Percentiles rank a stretch among this genome's conserved stretches.
Conservation (phyloP, 352 stramenopile genomes). For the Pythium brassicae region DNA sequence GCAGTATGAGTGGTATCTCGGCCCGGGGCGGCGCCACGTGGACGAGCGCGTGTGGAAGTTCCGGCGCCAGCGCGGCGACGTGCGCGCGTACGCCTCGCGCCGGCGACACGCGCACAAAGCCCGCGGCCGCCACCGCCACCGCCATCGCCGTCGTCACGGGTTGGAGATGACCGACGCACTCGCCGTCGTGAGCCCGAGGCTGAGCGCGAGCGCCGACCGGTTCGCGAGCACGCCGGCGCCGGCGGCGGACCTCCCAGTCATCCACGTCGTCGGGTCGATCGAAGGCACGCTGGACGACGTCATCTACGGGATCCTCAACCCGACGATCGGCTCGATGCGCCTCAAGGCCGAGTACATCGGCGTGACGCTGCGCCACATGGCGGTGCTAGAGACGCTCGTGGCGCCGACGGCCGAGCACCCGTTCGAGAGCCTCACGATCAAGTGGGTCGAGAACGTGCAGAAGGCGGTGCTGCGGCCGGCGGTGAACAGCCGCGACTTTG, state of each 20-base stretch:
- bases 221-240: conserved; percentile 2
- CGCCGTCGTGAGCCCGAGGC: neutral
- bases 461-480: conserved; percentile 32
- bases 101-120: neutral
- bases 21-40: conserved; percentile 15
- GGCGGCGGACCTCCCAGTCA: conserved; percentile 14
- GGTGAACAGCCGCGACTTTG: conserved; percentile 59
- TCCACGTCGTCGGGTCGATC: conserved; percentile 30
- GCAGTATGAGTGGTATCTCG: conserved; percentile 27
- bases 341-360: conserved; percentile 32
- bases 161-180: no score
- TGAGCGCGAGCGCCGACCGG: neutral
- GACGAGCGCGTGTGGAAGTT: conserved; percentile 33
- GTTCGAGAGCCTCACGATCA: conserved; percentile 21
- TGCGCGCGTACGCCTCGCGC: conserved; percentile 26
- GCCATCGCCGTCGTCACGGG: no score
- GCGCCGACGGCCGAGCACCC: conserved; percentile 9
- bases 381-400: conserved; percentile 10
- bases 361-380: conserved; percentile 32
- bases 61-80: conserved; percentile 30
- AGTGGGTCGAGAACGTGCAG: conserved; percentile 53
- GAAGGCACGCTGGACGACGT: conserved; percentile 32
- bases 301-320: conserved; percentile 30
- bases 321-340: conserved; percentile 28
- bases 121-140: neutral